Evolutionary conservation across 2,329 filamentous ascomycete genomes (phyloP).

Genomic region (Xylariaceae sp.): DNA sequence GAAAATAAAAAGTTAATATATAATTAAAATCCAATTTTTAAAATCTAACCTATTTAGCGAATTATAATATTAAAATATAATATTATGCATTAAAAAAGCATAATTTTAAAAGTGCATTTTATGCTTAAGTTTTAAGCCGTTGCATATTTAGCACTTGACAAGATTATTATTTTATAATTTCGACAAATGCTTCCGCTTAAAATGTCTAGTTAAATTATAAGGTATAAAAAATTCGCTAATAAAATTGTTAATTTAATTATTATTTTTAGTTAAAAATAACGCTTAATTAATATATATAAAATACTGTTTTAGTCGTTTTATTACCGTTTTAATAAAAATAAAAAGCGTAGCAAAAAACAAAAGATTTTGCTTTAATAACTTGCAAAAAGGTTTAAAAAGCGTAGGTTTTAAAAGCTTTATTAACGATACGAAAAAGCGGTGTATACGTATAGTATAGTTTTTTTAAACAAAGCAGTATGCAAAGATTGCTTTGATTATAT

Average conservation of each 20-base stretch:
- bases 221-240: not conserved
- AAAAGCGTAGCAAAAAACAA: not conserved
- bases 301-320: not conserved
- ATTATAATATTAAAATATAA: too few species aligned
- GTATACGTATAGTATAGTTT: not conserved
- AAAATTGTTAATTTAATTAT: too few species aligned
- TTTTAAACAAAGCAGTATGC: not conserved
- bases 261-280: not conserved
- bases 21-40: too few species aligned
- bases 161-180: not conserved
- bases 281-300: not conserved
- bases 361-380: not conserved
- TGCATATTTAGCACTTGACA: not conserved
- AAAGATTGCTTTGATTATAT: not conserved
- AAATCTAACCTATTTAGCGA: too few species aligned
- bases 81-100: not conserved
- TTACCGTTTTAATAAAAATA: not conserved
- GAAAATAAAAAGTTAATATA: too few species aligned
- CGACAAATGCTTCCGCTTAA: not conserved
- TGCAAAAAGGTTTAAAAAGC: too few species aligned
- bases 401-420: too few species aligned
- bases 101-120: slow-evolving; percentile 5
- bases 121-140: not conserved
- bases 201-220: not conserved
- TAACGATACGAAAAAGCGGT: too few species aligned